Base-by-base conservation (phyloP, 352 stramenopile species). In the Globisporangium spiculum region DNA sequence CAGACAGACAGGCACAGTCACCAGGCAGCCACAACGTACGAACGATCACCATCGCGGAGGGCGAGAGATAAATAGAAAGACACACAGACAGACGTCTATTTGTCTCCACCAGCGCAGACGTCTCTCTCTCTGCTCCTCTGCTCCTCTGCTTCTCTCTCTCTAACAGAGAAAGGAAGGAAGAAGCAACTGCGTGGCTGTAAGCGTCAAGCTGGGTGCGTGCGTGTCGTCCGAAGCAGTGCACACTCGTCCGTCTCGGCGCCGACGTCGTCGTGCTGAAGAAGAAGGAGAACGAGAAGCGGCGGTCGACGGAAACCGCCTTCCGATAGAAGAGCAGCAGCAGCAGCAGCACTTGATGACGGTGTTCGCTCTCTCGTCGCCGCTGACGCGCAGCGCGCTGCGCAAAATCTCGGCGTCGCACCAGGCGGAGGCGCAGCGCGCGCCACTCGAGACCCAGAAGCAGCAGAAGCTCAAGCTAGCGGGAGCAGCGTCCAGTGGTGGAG, bases 161-260 rank as follows among this genome's bases (percentile, higher is more conserved):
- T 20, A 18, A 18, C 54, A 60, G 54, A 60, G 34, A 2, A 46
- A 46, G 38, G 38, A 46, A 38, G 7, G 32, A 44, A 36, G 5
- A n/a, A 24, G 48, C 20, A 20, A 61, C 27, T 41, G 54, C n/a
- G 38, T 46, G 53, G 53, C 26, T 59, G 26, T 3, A n/a, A n/a
- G 41, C 27, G 48, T 55, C 62, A 67, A 67, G 62, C 62, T 67
- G 62, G 62, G 62, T 60, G 62, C 62, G 62, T 67, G 62, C 52
- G 34, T 60, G 50, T 67, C 62, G 30, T 48, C 48, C 48, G 34
- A 60, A 32, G 50, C 62, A 54, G 50, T 22, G 55, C 30, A 48
- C 36, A n/a, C 27, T 59, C 30, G 30, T 32, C 30, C 12, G 46
- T 50, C 18, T 61, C 55, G 30, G 30, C 55, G 30, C 30, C 26